Conservation (phyloP, 768 basidiomycete species). For the Suillus variegatus region DNA sequence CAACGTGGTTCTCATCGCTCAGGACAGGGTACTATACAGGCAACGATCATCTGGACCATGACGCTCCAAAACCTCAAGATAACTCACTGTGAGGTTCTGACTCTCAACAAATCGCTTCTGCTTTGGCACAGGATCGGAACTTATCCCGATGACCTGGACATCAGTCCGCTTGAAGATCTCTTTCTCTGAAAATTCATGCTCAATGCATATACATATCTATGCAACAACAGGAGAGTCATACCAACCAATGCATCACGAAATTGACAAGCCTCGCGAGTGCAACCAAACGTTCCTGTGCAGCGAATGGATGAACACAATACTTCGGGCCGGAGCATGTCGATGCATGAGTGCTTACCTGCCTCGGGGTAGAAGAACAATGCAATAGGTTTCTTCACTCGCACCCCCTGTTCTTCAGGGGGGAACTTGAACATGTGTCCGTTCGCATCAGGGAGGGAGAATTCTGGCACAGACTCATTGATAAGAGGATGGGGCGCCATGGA, state of each 20-base stretch:
- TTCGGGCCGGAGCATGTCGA: slow-evolving; percentile 10
- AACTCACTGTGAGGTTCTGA: slow-evolving; percentile 60
- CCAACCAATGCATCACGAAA: slow-evolving; percentile 79
- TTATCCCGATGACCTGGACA: slow-evolving; percentile 72
- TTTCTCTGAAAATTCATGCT: slow-evolving; percentile 45
- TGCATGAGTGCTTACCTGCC: slow-evolving; percentile 46
- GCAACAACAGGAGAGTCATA: slow-evolving; percentile 29
- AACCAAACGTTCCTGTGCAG: slow-evolving; percentile 64
- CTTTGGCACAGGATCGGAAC: slow-evolving; percentile 68
- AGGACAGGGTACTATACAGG: slow-evolving; percentile 69
- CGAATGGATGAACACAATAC: background rate
- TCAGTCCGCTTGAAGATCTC: slow-evolving; percentile 64
- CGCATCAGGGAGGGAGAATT: slow-evolving; percentile 63
- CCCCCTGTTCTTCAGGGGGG: slow-evolving; percentile 53
- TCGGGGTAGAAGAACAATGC: slow-evolving; percentile 81
- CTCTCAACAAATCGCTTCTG: slow-evolving; percentile 78
- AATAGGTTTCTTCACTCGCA: slow-evolving; percentile 45
- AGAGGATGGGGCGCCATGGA: slow-evolving; percentile 51
- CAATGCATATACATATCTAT: background rate
- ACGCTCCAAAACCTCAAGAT: background rate
- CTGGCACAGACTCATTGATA: slow-evolving; percentile 65
- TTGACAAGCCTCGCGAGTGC: slow-evolving; percentile 80
- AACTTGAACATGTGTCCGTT: slow-evolving; percentile 63
- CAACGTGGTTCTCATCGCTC: slow-evolving; percentile 66
- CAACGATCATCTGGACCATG: background rate